Percentiles rank a stretch among this genome's conserved stretches.
phyloP scores from a whole-genome alignment of 306 rosid species.

The Fragaria vesca region DNA sequence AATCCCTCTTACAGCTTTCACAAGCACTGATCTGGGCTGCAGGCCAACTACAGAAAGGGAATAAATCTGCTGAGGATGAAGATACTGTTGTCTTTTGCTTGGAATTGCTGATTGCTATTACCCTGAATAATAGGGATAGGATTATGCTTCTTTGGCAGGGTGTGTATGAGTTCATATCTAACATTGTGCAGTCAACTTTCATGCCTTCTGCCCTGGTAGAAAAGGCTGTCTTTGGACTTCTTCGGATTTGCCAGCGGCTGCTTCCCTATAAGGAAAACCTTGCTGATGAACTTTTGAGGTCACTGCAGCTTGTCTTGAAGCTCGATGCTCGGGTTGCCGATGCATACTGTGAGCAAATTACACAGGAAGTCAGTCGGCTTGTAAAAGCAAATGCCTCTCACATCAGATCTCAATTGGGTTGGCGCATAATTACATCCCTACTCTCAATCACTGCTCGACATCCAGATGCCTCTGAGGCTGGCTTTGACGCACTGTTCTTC shows the following conservation, averaged over 20 bases:
- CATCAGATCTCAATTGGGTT: conserved; percentile 86
- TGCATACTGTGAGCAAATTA: conserved; percentile 95
- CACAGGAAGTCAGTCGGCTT: conserved; percentile 90
- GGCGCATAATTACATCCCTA: conserved; percentile 87
- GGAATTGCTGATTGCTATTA: conserved; percentile 90
- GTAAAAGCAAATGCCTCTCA: conserved; percentile 96
- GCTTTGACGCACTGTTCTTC: conserved; percentile 84
- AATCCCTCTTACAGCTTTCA: conserved; percentile 89
- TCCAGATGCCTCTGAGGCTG: conserved; percentile 94
- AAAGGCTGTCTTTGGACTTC: conserved; percentile 96
- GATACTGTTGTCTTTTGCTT: conserved; percentile 94
- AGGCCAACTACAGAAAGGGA: conserved; percentile 80
- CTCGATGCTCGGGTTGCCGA: conserved; percentile 99
- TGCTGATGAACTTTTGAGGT: conserved; percentile 94
- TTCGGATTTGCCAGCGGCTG: conserved; percentile 90
- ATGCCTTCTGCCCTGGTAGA: conserved; percentile 96
- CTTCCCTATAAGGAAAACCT: conserved; percentile 96
- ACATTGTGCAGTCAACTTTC: conserved; percentile 90
- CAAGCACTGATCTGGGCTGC: conserved; percentile 93
- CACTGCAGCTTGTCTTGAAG: conserved; percentile 88
- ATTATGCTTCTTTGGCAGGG: conserved; percentile 93
- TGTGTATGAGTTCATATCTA: conserved; percentile 89
- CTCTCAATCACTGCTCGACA: conserved; percentile 87
- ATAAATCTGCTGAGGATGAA: conserved; percentile 85
- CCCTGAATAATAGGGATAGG: conserved; percentile 92